These are phyloP conservation scores for Citropsis articulata DNA, from an alignment of 345 rosid species.

Conservation along the genomic window DNA sequence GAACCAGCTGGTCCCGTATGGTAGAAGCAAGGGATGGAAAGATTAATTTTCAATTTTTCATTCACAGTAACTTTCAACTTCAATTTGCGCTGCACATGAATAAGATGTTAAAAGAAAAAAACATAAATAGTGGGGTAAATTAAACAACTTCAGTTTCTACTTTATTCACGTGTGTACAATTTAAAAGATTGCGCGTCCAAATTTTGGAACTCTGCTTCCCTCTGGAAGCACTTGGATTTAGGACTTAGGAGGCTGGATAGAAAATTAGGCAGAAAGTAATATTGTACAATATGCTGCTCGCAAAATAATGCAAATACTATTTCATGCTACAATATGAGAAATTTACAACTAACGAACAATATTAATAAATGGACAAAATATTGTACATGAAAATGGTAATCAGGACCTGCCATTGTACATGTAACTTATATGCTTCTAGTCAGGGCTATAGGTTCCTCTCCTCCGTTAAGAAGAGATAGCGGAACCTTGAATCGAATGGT, in stretches of 20 bases:
- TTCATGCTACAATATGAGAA: neutral
- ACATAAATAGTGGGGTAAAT: neutral
- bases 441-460: neutral
- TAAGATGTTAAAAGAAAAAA: too few species aligned
- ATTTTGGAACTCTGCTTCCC: neutral
- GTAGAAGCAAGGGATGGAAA: too few species aligned
- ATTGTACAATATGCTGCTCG: neutral
- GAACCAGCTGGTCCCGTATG: too few species aligned
- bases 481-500: constrained; percentile 61
- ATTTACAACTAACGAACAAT: neutral
- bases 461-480: constrained; percentile 48
- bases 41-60: too few species aligned
- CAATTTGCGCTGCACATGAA: too few species aligned
- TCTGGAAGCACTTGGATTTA: too few species aligned
- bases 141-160: neutral
- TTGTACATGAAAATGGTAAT: neutral
- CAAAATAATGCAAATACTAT: neutral
- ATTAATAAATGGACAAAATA: neutral
- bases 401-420: neutral
- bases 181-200: too few species aligned
- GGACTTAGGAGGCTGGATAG: too few species aligned
- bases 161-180: neutral
- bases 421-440: too few species aligned
- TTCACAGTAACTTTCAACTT: too few species aligned
- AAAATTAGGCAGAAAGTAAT: neutral